Evolutionary conservation across 192 early-diverging fungal genomes (phyloP), one percentile per base, ranked within the genome.

Genomic region (Coemansia reversa): DNA sequence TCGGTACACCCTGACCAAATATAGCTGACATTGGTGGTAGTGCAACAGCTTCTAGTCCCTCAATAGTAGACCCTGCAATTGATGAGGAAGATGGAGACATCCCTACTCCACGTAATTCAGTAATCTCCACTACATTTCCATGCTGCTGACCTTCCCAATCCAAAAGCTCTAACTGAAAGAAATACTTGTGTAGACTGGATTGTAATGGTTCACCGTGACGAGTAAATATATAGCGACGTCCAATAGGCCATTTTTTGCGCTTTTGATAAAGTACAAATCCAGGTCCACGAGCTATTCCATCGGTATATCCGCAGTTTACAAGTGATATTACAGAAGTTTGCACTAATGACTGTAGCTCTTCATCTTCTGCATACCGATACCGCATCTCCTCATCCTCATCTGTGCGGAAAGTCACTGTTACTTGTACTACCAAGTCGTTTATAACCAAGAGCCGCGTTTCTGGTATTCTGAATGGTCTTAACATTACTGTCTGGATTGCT

Each of bases 201-300:
- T 81, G 73, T 59, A 76, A n/a, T 9, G 78, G 72, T 55, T 81
- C 74, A 4, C 78, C 78, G 42, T 81, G 47, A 23, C 65, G 69
- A 6, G 78, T 76, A 51, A 81, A 81, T 65, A 81, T 81, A 52
- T 81, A 81, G 12, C 67, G 78, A 14, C 67, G 53, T 11, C 78
- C 78, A 11, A 81, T 75, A 0, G 78, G 78, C 78, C 78, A 81
- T 35, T 76, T 81, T 39, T 81, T 81, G 51, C 74, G 68, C 66
- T 69, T 60, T 63, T 81, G 78, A 39, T 81, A 74, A 7, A 81
- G 61, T 1, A 81, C n/a, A 23, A 81, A 81, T 12, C 78, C 78
- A 0, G 78, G 74, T 1, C 78, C 78, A n/a, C 62, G 65, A 18
- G 74, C 73, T 14, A 69, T 30, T 0, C 78, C 78, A 8, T 48